Evolutionary conservation across 345 rosid genomes (phyloP).

Genomic region (Melastoma malabathricum): DNA sequence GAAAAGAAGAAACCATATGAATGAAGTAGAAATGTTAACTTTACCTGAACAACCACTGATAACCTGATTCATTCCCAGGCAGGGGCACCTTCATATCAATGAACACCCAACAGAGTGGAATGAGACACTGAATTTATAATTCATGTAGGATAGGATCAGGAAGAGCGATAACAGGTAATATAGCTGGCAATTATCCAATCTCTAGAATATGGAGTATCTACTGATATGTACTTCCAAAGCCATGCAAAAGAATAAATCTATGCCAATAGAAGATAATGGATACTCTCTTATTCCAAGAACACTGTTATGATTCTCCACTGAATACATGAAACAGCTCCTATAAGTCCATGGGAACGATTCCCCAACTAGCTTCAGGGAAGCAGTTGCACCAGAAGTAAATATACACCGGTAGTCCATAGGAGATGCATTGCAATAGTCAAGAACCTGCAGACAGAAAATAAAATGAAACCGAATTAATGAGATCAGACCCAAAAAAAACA

Average conservation of each 20-base stretch:
- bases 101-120: no score
- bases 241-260: background rate
- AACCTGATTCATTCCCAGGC: no score
- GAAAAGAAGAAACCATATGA: no score
- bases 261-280: slow-evolving; percentile 14
- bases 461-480: background rate
- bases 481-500: background rate
- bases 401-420: slow-evolving; percentile 68
- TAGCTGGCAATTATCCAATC: no score
- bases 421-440: slow-evolving; percentile 79
- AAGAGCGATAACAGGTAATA: no score
- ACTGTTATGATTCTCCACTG: slow-evolving; percentile 93
- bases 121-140: no score
- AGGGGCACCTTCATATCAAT: no score
- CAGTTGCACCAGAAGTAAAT: slow-evolving; percentile 95
- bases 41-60: no score
- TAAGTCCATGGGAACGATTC: slow-evolving; percentile 88
- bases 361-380: slow-evolving; percentile 81
- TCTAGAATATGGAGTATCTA: background rate
- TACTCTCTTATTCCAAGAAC: slow-evolving; percentile 98
- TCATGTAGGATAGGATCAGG: no score
- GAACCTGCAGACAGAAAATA: slow-evolving; percentile 41
- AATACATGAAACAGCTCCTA: slow-evolving; percentile 55
- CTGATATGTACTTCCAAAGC: background rate
- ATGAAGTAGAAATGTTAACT: no score